Conservation (phyloP, 129 eudicot genomes). For the Chrysanthemum lavandulifolium region DNA sequence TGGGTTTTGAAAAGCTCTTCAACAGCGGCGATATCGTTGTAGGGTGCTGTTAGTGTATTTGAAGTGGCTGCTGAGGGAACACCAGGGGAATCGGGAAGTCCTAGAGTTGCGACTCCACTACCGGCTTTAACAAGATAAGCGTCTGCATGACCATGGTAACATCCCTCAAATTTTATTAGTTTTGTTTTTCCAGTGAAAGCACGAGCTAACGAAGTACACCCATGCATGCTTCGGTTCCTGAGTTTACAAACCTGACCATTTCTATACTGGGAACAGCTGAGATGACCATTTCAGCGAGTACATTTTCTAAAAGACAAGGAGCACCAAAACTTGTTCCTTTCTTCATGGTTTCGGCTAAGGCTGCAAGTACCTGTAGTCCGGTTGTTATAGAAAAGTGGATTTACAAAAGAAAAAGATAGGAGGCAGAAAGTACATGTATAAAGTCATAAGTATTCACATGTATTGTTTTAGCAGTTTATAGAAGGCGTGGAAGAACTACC, state of each 20-base stretch:
- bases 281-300: constrained; percentile 80
- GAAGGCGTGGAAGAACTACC: background rate
- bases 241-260: constrained; percentile 96
- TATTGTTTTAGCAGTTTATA: background rate
- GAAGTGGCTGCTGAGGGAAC: constrained; percentile 74
- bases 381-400: background rate
- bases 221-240: constrained; percentile 99
- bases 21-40: constrained; percentile 64
- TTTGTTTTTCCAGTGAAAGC: constrained; percentile 73
- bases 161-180: constrained; percentile 82
- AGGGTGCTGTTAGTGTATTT: constrained; percentile 75
- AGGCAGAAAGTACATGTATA: background rate
- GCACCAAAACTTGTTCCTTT: constrained; percentile 99
- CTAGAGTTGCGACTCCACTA: constrained; percentile 96
- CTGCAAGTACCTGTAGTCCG: constrained; percentile 75
- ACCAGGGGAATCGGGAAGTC: constrained; percentile 97
- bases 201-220: constrained; percentile 96
- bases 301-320: constrained; percentile 91
- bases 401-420: background rate
- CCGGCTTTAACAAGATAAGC: constrained; percentile 94
- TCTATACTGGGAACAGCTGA: constrained; percentile 92
- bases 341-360: constrained; percentile 96
- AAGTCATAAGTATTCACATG: background rate
- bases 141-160: constrained; percentile 97
- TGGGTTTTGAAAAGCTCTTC: constrained; percentile 51